Conservation (phyloP, 345 rosid genomes). For the Ailanthus altissimus region DNA sequence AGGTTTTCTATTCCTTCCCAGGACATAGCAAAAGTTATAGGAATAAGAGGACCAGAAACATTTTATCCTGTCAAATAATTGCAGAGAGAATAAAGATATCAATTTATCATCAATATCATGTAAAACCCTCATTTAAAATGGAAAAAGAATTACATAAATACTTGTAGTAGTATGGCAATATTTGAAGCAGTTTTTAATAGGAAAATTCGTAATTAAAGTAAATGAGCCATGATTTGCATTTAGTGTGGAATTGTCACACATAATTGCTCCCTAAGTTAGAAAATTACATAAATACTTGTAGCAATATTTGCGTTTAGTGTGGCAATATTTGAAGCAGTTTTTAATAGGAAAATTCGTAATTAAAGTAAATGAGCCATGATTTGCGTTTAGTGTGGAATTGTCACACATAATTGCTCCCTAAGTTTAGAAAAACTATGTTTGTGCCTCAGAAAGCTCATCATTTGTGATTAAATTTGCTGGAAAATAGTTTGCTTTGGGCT, state of each 20-base stretch:
- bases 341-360: not conserved
- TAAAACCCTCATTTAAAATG: not conserved
- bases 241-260: constrained; percentile 2
- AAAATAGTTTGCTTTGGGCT: not conserved
- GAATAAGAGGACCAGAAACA: not conserved
- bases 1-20: not conserved
- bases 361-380: not conserved
- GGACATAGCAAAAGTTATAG: not conserved
- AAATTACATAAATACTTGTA: not conserved
- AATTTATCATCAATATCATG: constrained; percentile 3
- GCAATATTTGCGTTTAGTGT: too few species aligned
- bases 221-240: not conserved
- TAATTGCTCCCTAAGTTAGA: too few species aligned
- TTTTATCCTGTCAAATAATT: constrained; percentile 11
- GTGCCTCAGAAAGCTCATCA: constrained; percentile 3
- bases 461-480: not conserved
- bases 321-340: not conserved
- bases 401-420: not conserved
- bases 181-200: not conserved
- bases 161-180: not conserved
- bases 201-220: constrained; percentile 4
- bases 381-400: constrained; percentile 2
- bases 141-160: not conserved
- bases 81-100: not conserved
- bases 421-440: not conserved